Evolutionary conservation across 257 asterid species (phyloP).

Genomic region (Solanum okadae): DNA sequence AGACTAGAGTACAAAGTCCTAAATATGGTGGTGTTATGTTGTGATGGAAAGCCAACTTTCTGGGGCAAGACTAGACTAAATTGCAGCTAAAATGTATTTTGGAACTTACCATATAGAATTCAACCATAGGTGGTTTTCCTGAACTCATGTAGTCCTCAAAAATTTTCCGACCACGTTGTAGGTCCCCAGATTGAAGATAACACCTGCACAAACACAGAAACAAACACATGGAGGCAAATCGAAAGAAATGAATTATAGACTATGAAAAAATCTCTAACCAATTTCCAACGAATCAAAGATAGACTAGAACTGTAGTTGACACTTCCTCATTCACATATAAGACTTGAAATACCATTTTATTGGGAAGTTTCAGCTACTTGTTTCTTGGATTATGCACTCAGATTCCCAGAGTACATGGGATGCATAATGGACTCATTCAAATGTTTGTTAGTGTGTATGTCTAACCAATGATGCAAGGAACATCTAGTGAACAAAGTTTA

Average conservation of each 20-base stretch:
- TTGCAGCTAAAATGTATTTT: not conserved
- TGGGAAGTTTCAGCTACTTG: not conserved
- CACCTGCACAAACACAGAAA: slow-evolving; percentile 40
- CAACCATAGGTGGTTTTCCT: slow-evolving; percentile 41
- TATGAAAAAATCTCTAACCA: not conserved
- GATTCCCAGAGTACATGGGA: not conserved
- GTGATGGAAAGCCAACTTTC: not conserved
- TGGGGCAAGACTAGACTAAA: not conserved
- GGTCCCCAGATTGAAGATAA: slow-evolving; percentile 60
- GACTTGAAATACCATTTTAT: not conserved
- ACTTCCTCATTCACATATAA: not conserved
- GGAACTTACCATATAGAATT: slow-evolving; percentile 62
- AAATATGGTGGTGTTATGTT: not conserved
- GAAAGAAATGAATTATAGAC: not conserved
- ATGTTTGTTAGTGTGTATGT: not conserved
- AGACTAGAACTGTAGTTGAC: not conserved
- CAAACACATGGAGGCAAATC: not conserved
- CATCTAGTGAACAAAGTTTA: not conserved
- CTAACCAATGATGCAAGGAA: not conserved
- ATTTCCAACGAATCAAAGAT: not conserved
- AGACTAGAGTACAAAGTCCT: not conserved
- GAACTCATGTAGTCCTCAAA: slow-evolving; percentile 73
- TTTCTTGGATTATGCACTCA: not conserved
- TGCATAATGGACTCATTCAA: not conserved
- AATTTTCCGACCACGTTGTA: slow-evolving; percentile 57